Base-by-base conservation (phyloP, 768 basidiomycete species). In the Mycena amicta region DNA sequence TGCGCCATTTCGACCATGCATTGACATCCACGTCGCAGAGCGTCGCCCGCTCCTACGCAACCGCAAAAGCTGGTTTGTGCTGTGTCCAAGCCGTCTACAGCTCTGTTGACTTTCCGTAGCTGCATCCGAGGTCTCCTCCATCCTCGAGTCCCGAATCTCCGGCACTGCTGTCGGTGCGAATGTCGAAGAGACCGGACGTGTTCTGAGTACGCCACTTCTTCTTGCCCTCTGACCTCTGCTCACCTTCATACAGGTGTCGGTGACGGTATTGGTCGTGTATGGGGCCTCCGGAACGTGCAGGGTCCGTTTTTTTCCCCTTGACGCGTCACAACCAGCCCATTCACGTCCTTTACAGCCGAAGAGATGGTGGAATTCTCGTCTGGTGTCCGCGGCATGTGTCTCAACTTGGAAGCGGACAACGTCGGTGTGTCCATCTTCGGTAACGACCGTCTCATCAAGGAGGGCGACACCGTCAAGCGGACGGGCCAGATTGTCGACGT, bases 281-380 rank as follows among this genome's bases (percentile, higher is more conserved):
- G 95, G 88, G 97, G 97, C 82, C 86, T 99, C 72, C 90, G 80
- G 80, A 99, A 99, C 74, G 97, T 99, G 71, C 97, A 98, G 82
- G 94, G 93, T 94, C 68, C 57, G 76, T 52, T 55, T 55, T 52
- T 53, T 67, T 61, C 27, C 52, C 40, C 50, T 41, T 49, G 28
- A 54, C 55, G 50, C 60, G 55, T 67, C 45, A 40, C 52, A 20
- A 26, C 58, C 52, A 61, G 56, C 61, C 53, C 60, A 68, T 57
- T 58, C 53, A 65, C 59, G 54, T 57, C 46, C 51, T 64, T 55
- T 67, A 50, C 77, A 95, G 90, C 90, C 80, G 97, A 99, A 81
- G 97, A 99, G 88, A 99, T 99, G 97, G 97, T 99, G 86, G 97
- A 99, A 86, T 99, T 99, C 86, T 93, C 96, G 50, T 98, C 97